Evolutionary conservation across 768 basidiomycete genomes (phyloP).

Genomic region (Rubroboletus satanas): DNA sequence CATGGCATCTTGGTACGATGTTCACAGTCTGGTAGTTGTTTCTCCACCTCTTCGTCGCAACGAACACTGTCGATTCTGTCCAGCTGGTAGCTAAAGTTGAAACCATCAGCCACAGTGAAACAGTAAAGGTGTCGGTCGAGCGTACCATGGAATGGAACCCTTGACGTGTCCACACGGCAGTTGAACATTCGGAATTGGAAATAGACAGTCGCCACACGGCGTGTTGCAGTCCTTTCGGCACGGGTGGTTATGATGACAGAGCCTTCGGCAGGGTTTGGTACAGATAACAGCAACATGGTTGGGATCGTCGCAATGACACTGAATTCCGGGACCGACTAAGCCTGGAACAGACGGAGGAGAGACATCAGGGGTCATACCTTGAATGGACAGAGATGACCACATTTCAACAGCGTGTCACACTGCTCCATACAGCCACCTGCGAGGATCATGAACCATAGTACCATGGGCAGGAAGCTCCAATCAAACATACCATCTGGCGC

Average conservation of each 20-base stretch:
- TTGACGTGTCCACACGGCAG: constrained; percentile 59
- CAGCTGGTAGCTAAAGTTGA: constrained; percentile 39
- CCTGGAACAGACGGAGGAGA: background rate
- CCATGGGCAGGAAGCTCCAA: background rate
- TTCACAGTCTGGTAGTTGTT: constrained; percentile 49
- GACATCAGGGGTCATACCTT: constrained; percentile 37
- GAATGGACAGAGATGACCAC: constrained; percentile 64
- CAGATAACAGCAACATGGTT: constrained; percentile 49
- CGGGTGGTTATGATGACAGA: constrained; percentile 56
- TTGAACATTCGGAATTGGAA: constrained; percentile 41
- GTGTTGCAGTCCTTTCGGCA: constrained; percentile 50
- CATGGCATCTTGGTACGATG: constrained; percentile 49
- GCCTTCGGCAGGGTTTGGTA: constrained; percentile 43
- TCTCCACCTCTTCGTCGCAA: constrained; percentile 44
- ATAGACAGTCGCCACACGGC: constrained; percentile 51
- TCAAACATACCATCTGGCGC: constrained; percentile 52
- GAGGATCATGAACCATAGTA: background rate
- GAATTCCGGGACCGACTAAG: background rate
- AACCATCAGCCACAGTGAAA: background rate
- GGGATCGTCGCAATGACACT: constrained; percentile 63
- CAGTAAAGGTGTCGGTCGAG: background rate
- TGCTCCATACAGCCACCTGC: constrained; percentile 60
- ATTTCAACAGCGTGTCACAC: constrained; percentile 49
- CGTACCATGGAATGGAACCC: constrained; percentile 48
- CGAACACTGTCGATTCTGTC: constrained; percentile 41